Evolutionary conservation across 2,329 filamentous ascomycete species (phyloP).

Genomic region (Aureobasidium sp.): DNA sequence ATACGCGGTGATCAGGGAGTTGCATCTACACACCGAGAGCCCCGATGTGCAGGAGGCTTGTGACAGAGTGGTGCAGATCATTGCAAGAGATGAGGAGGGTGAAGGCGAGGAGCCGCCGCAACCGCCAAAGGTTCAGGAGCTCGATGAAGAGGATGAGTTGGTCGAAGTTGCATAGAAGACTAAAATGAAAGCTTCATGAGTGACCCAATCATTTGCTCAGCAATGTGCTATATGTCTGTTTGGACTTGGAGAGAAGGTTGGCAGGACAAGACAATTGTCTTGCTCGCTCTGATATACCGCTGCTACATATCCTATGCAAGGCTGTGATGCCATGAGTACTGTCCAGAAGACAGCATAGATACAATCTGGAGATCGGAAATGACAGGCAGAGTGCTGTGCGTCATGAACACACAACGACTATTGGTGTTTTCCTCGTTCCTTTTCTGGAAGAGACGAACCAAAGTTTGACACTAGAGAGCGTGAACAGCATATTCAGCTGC

Average conservation of each 20-base stretch:
- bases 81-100: conserved; percentile 69
- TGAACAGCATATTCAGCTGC: neutral
- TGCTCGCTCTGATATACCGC: neutral
- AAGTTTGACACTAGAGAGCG: neutral
- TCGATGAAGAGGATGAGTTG: conserved; percentile 30
- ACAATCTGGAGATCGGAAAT: neutral
- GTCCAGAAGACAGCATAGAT: neutral
- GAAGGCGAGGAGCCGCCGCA: conserved; percentile 37
- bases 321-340: neutral
- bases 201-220: no score
- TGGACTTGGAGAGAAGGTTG: neutral
- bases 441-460: neutral
- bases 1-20: conserved; percentile 82
- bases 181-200: no score
- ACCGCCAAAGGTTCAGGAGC: conserved; percentile 34
- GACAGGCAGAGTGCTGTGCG: neutral
- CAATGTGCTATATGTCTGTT: no score
- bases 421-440: neutral
- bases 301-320: neutral
- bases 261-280: neutral
- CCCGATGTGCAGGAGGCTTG: conserved; percentile 76
- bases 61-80: conserved; percentile 79
- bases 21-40: conserved; percentile 67
- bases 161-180: conserved; percentile 27
- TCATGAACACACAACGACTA: neutral